phyloP scores from a whole-genome alignment of 2,329 filamentous ascomycete species.

The Periconia sp. region DNA sequence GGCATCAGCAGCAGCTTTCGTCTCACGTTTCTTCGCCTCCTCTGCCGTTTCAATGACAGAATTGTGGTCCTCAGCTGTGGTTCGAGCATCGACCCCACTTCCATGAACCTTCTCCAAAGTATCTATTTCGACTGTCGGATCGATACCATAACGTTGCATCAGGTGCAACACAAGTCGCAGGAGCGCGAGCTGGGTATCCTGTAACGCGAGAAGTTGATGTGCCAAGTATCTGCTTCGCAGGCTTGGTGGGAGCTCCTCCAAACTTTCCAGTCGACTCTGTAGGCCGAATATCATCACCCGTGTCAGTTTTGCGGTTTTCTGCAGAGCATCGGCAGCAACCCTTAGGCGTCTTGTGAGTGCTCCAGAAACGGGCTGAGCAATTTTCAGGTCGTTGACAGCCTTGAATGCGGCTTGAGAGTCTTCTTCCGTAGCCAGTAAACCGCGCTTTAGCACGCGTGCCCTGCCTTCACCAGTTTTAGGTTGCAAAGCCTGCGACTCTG shows the following conservation, averaged over 20 bases:
- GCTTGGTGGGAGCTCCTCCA: slow-evolving; percentile 11
- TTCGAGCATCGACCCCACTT: neutral
- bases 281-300: slow-evolving; percentile 31
- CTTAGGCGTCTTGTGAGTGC: slow-evolving; percentile 24
- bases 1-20: slow-evolving; percentile 17
- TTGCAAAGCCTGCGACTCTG: neutral
- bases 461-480: neutral
- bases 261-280: slow-evolving; percentile 29
- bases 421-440: slow-evolving; percentile 5
- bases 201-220: slow-evolving; percentile 27
- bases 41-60: neutral
- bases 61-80: neutral
- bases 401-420: slow-evolving; percentile 7
- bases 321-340: slow-evolving; percentile 22
- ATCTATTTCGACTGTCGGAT: slow-evolving; percentile 12
- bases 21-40: slow-evolving; percentile 8
- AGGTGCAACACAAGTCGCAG: slow-evolving; percentile 24
- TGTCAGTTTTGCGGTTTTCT: slow-evolving; percentile 31
- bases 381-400: slow-evolving; percentile 6
- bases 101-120: neutral
- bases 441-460: slow-evolving; percentile 1
- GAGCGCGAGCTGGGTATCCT: slow-evolving; percentile 34
- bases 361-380: slow-evolving; percentile 5
- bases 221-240: slow-evolving; percentile 22
- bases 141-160: slow-evolving; percentile 24